These are phyloP conservation scores for Cryptosporidium xiaoi DNA, from an alignment of 169 alveolate species.

Conservation along the genomic window DNA sequence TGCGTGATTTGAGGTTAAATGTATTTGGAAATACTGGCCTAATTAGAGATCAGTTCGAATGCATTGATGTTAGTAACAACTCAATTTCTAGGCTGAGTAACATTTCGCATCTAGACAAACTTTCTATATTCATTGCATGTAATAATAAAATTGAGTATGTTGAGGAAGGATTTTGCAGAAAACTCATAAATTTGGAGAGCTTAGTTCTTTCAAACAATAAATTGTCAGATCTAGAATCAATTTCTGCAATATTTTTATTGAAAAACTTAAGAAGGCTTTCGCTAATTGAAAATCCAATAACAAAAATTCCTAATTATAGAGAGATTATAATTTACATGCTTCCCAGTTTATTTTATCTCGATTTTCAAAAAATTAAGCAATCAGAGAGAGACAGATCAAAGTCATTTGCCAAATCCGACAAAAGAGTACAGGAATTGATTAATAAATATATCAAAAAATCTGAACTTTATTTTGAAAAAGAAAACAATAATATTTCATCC, in stretches of 20 bases:
- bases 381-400: constrained; percentile 81
- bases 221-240: constrained; percentile 76
- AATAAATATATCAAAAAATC: neutral
- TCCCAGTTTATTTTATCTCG: constrained; percentile 81
- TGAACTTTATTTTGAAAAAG: neutral
- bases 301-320: constrained; percentile 81
- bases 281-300: constrained; percentile 80
- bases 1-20: constrained; percentile 26
- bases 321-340: constrained; percentile 79
- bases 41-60: constrained; percentile 50
- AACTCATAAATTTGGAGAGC: constrained; percentile 86
- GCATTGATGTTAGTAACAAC: constrained; percentile 61
- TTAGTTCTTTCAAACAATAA: constrained; percentile 89
- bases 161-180: constrained; percentile 9
- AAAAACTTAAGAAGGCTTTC: constrained; percentile 77
- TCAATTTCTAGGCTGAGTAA: neutral
- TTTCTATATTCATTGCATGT: constrained; percentile 34
- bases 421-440: neutral
- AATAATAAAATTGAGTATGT: constrained; percentile 46
- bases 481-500: neutral
- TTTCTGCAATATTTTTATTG: constrained; percentile 66
- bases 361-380: constrained; percentile 82
- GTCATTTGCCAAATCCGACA: constrained; percentile 34
- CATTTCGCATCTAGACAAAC: constrained; percentile 43
- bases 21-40: constrained; percentile 49